Percentiles rank a stretch among this genome's conserved stretches.
phyloP scores from a whole-genome alignment of 805 yeast species.

The Blastobotrys terrestris region DNA sequence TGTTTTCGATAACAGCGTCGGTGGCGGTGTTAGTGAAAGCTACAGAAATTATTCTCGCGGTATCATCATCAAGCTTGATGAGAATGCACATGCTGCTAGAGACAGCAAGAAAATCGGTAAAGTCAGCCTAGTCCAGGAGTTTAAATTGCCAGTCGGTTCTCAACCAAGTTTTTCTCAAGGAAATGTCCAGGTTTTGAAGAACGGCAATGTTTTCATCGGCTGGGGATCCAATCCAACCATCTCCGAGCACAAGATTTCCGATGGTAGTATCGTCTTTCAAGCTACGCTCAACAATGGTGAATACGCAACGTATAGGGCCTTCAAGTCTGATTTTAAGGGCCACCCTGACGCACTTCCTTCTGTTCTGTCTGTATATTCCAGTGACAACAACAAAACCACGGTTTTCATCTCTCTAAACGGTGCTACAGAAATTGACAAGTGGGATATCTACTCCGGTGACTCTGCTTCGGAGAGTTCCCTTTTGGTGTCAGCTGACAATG shows the following conservation, averaged over 20 bases:
- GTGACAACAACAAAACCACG: background rate
- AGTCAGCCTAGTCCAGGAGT: constrained; percentile 4
- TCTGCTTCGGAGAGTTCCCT: background rate
- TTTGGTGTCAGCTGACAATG: background rate
- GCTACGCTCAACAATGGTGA: constrained; percentile 2
- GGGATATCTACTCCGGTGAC: constrained; percentile 4
- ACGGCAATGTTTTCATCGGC: constrained; percentile 8
- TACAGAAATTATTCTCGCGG: background rate
- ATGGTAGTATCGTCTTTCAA: constrained; percentile 3
- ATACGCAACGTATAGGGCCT: constrained; percentile 5
- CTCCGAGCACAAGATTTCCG: constrained; percentile 1
- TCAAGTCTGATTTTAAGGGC: constrained; percentile 3
- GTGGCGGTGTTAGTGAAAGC: background rate
- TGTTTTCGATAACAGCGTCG: constrained; percentile 2
- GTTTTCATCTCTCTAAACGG: constrained; percentile 6
- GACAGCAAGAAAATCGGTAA: background rate
- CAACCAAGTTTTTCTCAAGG: constrained; percentile 2
- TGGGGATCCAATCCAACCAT: constrained; percentile 4
- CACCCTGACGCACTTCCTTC: constrained; percentile 1
- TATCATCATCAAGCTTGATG: background rate
- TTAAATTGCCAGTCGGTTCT: background rate
- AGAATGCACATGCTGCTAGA: background rate
- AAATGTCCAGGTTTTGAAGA: constrained; percentile 1
- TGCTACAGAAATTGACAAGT: constrained; percentile 5
- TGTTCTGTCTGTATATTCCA: background rate